These are phyloP conservation scores for Trichoderma gamsii DNA, from an alignment of 495 filamentous ascomycete species.

Conservation along the genomic window DNA sequence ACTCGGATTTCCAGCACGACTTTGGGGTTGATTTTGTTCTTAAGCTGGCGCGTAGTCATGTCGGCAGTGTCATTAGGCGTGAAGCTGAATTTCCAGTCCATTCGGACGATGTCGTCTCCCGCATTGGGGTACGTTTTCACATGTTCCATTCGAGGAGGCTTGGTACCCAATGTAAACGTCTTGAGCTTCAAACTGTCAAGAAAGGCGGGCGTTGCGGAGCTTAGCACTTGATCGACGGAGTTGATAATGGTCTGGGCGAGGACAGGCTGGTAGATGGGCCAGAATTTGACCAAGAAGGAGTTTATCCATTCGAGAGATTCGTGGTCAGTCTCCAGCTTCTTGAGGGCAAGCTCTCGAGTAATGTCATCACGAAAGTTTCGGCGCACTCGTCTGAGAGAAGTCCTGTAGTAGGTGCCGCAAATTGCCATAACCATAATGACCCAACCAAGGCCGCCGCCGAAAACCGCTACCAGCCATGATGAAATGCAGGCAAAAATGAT, in stretches of 20 bases:
- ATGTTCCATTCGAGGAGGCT: constrained; percentile 92
- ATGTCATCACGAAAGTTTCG: constrained; percentile 96
- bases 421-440: constrained; percentile 85
- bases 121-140: constrained; percentile 97
- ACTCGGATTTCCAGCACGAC: constrained; percentile 87
- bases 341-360: constrained; percentile 84
- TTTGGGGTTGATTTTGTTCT: constrained; percentile 95
- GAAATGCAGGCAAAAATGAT: constrained; percentile 88
- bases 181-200: constrained; percentile 89
- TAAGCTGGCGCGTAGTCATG: constrained; percentile 81
- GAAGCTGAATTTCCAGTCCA: constrained; percentile 99
- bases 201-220: constrained; percentile 82
- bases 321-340: constrained; percentile 80
- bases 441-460: constrained; percentile 91
- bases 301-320: constrained; percentile 99
- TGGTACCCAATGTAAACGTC: constrained; percentile 84
- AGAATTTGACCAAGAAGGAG: constrained; percentile 96
- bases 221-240: constrained; percentile 92
- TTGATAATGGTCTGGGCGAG: constrained; percentile 86
- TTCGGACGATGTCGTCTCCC: constrained; percentile 89
- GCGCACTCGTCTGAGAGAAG: constrained; percentile 84
- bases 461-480: constrained; percentile 81
- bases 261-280: constrained; percentile 95
- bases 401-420: constrained; percentile 94
- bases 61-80: constrained; percentile 90